These are phyloP conservation scores for Fonsecaea monophora DNA, from an alignment of 2,329 filamentous ascomycete species.

Conservation along the genomic window DNA sequence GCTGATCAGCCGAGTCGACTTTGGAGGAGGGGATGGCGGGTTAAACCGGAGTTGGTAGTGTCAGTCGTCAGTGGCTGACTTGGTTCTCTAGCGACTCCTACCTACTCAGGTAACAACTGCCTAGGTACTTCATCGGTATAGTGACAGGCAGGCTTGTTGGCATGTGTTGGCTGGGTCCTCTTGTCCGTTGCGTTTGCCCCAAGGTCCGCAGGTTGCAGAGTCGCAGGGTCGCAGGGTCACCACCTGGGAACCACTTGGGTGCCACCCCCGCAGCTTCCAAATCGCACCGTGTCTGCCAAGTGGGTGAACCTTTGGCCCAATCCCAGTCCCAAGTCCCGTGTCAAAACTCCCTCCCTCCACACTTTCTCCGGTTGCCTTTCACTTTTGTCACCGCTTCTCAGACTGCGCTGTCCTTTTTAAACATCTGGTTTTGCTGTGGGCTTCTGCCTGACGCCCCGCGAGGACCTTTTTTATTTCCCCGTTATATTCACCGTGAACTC, in stretches of 20 bases:
- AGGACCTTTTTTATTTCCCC: conserved; percentile 1
- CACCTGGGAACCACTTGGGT: neutral
- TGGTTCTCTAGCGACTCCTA: too few relatives aligned
- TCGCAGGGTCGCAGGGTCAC: neutral
- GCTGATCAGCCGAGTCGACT: conserved; percentile 7
- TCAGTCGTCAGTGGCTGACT: conserved; percentile 11
- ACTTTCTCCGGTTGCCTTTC: conserved; percentile 10
- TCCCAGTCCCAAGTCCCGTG: neutral
- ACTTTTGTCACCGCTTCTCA: conserved; percentile 22
- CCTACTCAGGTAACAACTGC: too few relatives aligned
- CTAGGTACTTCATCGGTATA: neutral
- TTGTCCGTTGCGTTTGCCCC: neutral
- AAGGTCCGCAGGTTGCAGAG: neutral
- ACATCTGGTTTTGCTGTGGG: conserved; percentile 14
- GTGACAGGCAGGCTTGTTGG: conserved; percentile 4
- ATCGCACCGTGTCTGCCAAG: neutral
- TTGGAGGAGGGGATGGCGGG: conserved; percentile 3
- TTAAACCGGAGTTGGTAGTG: conserved; percentile 9
- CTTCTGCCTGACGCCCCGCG: conserved; percentile 17
- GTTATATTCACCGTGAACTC: conserved; percentile 2
- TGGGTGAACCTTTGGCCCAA: neutral
- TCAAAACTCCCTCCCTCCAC: conserved; percentile 9
- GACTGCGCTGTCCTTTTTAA: conserved; percentile 19
- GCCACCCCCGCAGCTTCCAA: neutral
- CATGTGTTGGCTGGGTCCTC: conserved; percentile 26